These are phyloP conservation scores for Ceratocystis ficicola DNA, from an alignment of 2,329 filamentous ascomycete genomes.

Conservation along the genomic window DNA sequence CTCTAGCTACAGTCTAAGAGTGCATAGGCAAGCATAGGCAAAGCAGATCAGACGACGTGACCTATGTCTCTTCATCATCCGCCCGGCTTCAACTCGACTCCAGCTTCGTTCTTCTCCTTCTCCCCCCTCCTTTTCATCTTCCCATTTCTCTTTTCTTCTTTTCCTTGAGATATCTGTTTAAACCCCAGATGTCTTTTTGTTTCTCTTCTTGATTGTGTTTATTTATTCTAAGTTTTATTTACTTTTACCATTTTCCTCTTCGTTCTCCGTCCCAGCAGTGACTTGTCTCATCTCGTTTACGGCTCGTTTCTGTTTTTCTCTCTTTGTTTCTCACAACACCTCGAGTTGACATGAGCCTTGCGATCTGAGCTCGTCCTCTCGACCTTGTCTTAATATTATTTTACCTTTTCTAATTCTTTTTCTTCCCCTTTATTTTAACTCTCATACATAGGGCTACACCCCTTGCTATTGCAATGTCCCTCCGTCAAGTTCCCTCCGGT, in stretches of 20 bases:
- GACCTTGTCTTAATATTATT: background rate
- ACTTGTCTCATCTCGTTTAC: background rate
- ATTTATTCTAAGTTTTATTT: background rate
- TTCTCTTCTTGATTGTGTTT: background rate
- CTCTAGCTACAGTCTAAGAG: conserved; percentile 2
- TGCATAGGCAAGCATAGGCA: conserved; percentile 2
- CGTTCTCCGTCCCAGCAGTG: background rate
- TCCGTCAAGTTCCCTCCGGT: background rate
- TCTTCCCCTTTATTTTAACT: background rate
- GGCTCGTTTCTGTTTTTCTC: background rate
- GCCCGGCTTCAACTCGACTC: background rate
- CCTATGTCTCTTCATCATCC: background rate
- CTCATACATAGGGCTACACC: background rate
- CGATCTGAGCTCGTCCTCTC: background rate
- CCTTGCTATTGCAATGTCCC: background rate
- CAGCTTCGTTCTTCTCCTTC: background rate
- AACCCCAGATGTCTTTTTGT: background rate
- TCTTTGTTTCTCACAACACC: background rate
- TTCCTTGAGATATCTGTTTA: background rate
- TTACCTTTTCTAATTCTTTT: background rate
- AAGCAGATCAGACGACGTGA: background rate
- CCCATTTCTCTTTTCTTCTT: background rate
- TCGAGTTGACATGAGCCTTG: background rate
- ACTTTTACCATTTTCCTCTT: background rate
- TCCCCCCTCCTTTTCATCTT: background rate